Evolutionary conservation across 768 basidiomycete genomes (phyloP).

Genomic region (Sistotremastrum suecicum): DNA sequence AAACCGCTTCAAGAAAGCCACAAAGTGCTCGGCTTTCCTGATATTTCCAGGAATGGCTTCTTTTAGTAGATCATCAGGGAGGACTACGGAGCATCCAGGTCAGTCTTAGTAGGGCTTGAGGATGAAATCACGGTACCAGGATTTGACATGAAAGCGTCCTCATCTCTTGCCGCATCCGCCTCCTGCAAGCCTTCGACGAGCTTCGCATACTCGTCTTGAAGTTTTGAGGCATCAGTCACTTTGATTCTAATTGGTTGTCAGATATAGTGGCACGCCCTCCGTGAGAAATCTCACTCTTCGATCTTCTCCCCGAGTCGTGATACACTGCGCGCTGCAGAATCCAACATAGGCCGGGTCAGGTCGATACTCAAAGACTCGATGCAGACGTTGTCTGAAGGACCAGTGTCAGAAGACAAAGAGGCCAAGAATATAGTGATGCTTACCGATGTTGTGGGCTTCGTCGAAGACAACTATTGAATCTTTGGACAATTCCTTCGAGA

Average conservation of each 20-base stretch:
- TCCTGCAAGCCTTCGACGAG: constrained; percentile 90
- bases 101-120: background rate
- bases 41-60: constrained; percentile 98
- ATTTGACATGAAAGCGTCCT: constrained; percentile 80
- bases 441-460: constrained; percentile 98
- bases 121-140: constrained; percentile 38
- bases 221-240: constrained; percentile 78
- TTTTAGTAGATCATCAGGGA: constrained; percentile 87
- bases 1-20: constrained; percentile 94
- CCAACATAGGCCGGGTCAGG: constrained; percentile 92
- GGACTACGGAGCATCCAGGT: constrained; percentile 30
- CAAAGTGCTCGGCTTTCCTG: constrained; percentile 96
- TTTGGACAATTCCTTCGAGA: constrained; percentile 94
- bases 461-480: constrained; percentile 99
- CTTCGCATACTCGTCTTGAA: constrained; percentile 94
- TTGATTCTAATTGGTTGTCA: constrained; percentile 57
- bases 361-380: constrained; percentile 98
- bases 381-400: constrained; percentile 77
- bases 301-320: constrained; percentile 79
- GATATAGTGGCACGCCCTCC: background rate
- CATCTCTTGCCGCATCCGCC: constrained; percentile 41
- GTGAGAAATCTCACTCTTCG: constrained; percentile 56
- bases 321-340: constrained; percentile 83
- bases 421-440: constrained; percentile 8
- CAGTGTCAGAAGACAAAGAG: constrained; percentile 1